phyloP scores from a whole-genome alignment of 495 filamentous ascomycete genomes.

The Xylaria telfairii region DNA sequence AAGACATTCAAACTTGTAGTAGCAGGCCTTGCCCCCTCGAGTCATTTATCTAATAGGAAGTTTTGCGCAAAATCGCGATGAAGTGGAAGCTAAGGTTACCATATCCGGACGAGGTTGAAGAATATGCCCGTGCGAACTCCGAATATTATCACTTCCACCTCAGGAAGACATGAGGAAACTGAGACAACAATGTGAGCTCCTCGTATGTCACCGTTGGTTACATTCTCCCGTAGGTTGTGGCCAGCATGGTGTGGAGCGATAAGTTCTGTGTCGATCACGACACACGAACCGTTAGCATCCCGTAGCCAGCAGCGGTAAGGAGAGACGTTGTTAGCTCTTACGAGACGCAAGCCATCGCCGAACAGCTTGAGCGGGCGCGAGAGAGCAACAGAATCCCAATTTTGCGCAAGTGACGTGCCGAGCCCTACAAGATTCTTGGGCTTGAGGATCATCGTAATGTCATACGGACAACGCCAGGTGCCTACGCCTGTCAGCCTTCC shows the following conservation, averaged over 20 bases:
- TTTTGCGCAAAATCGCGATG: neutral
- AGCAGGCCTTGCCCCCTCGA: neutral
- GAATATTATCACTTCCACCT: neutral
- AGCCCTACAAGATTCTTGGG: constrained; percentile 48
- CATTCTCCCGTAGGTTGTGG: constrained; percentile 39
- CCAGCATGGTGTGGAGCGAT: constrained; percentile 47
- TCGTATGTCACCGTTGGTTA: constrained; percentile 32
- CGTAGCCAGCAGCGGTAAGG: neutral
- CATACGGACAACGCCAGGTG: no score
- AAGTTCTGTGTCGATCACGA: constrained; percentile 40
- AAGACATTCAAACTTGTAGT: neutral
- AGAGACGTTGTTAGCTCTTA: neutral
- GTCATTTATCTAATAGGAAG: neutral
- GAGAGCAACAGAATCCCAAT: constrained; percentile 36
- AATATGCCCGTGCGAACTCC: neutral
- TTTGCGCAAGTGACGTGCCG: constrained; percentile 40
- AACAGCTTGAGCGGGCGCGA: constrained; percentile 35
- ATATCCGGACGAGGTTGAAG: neutral
- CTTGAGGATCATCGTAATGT: constrained; percentile 34
- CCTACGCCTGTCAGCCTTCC: no score
- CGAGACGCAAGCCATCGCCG: constrained; percentile 33
- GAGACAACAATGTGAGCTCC: neutral
- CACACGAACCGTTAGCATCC: constrained; percentile 29
- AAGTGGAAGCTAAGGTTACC: neutral
- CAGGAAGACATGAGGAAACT: neutral